Percentiles rank a stretch among this genome's conserved stretches.
Conservation (phyloP, 1,139 yeast genomes). For the Insectozyma bohioensis region DNA sequence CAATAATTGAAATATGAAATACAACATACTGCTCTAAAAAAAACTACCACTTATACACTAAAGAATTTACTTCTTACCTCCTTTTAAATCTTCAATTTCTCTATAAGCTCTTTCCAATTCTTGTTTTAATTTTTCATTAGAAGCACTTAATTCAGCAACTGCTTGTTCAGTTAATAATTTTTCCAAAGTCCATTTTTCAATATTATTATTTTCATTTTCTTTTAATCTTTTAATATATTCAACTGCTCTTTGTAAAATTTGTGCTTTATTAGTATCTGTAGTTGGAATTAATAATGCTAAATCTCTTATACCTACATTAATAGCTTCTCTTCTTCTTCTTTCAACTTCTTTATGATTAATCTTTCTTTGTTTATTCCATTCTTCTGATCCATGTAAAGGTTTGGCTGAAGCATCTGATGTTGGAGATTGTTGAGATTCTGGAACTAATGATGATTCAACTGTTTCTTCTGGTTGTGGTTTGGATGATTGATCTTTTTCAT, state of each 20-base stretch:
- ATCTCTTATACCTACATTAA: conserved; percentile 84
- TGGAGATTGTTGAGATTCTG: conserved; percentile 12
- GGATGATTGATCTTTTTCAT: conserved; percentile 2
- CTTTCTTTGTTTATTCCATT: conserved; percentile 83
- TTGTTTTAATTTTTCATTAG: conserved; percentile 27
- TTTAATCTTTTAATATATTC: conserved; percentile 86
- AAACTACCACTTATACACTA: too few species aligned
- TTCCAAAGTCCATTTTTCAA: conserved; percentile 93
- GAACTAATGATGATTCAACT: conserved; percentile 15
- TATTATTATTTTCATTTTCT: conserved; percentile 82
- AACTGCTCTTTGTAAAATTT: conserved; percentile 81
- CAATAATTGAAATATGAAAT: too few species aligned
- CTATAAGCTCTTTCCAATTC: conserved; percentile 79
- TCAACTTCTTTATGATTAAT: conserved; percentile 97
- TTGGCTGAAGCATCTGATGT: conserved; percentile 32
- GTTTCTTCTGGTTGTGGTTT: conserved; percentile 12
- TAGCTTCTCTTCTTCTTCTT: conserved; percentile 90
- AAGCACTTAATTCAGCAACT: conserved; percentile 47
- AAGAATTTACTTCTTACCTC: conserved; percentile 3
- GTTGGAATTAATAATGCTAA: conserved; percentile 83
- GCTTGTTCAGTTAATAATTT: conserved; percentile 90
- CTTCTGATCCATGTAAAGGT: conserved; percentile 70
- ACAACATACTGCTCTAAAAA: too few species aligned
- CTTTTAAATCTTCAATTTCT: conserved; percentile 84
- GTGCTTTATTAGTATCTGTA: conserved; percentile 88